phyloP scores from a whole-genome alignment of 108 stramenopile genomes.

The Stephanodiscus minutulus region DNA sequence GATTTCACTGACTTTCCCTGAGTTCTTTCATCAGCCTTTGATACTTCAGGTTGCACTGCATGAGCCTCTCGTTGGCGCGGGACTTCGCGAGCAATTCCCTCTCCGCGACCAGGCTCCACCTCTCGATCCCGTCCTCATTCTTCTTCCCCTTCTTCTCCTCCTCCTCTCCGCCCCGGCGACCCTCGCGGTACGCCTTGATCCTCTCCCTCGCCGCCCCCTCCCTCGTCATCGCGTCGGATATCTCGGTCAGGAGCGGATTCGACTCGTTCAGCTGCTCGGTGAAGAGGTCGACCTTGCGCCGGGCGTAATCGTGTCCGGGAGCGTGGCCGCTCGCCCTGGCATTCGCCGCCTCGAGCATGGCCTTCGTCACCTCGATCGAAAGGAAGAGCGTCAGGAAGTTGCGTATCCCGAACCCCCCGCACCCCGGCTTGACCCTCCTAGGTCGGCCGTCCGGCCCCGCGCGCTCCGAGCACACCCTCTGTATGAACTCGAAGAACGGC shows the following conservation, averaged over 20 bases:
- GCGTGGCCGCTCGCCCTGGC: conserved; percentile 54
- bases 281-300: conserved; percentile 65
- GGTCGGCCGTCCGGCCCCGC: conserved; percentile 66
- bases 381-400: conserved; percentile 91
- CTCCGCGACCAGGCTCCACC: conserved; percentile 46
- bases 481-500: conserved; percentile 91
- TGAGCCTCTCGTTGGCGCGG: conserved; percentile 60
- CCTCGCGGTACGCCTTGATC: conserved; percentile 11
- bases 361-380: conserved; percentile 85
- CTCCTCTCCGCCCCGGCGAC: conserved; percentile 11
- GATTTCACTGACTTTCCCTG: conserved; percentile 39
- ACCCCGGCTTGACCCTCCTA: conserved; percentile 71
- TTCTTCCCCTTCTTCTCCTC: conserved; percentile 12
- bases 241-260: conserved; percentile 85
- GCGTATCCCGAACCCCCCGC: conserved; percentile 90
- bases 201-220: conserved; percentile 56
- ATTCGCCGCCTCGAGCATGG: conserved; percentile 71
- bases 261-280: conserved; percentile 86
- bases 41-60: conserved; percentile 78
- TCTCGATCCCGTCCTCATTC: conserved; percentile 22
- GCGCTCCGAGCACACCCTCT: conserved; percentile 82
- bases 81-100: conserved; percentile 49
- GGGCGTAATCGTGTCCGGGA: conserved; percentile 24
- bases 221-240: conserved; percentile 87
- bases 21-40: conserved; percentile 72